phyloP scores from a whole-genome alignment of 2,329 filamentous ascomycete genomes.

The Exophiala lecanii-corni region DNA sequence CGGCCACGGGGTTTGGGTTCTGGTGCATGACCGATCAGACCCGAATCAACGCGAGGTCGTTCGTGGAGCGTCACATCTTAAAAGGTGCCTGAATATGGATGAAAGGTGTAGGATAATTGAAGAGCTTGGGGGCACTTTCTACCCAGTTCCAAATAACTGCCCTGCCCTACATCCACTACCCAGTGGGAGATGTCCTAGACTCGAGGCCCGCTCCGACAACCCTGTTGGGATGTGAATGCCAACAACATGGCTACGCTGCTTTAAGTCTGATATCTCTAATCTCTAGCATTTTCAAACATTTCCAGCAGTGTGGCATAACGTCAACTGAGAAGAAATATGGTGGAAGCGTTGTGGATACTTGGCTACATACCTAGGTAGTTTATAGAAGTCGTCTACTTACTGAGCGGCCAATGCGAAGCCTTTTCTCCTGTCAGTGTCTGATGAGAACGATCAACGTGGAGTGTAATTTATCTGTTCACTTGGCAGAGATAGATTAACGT shows the following conservation, averaged over 20 bases:
- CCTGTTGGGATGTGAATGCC: not conserved
- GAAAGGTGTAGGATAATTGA: not conserved
- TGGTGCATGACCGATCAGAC: not conserved
- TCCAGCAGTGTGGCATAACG: too few species aligned
- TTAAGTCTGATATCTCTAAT: not conserved
- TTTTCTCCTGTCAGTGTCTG: too few species aligned
- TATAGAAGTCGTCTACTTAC: too few species aligned
- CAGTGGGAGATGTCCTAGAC: too few species aligned
- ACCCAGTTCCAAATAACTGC: not conserved
- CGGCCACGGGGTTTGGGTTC: not conserved
- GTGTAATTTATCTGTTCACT: too few species aligned
- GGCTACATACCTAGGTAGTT: too few species aligned
- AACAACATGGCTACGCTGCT: not conserved
- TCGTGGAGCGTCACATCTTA: not conserved
- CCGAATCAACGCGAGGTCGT: not conserved
- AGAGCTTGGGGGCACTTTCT: not conserved
- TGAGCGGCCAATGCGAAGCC: too few species aligned
- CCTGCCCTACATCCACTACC: not conserved
- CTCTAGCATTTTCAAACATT: too few species aligned
- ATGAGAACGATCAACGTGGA: too few species aligned
- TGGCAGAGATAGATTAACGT: too few species aligned
- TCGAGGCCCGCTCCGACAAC: not conserved
- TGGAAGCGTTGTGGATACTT: too few species aligned
- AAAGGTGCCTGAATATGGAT: not conserved
- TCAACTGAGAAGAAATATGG: too few species aligned